phyloP scores from a whole-genome alignment of 257 asterid genomes.

The Solanum peruvianum region DNA sequence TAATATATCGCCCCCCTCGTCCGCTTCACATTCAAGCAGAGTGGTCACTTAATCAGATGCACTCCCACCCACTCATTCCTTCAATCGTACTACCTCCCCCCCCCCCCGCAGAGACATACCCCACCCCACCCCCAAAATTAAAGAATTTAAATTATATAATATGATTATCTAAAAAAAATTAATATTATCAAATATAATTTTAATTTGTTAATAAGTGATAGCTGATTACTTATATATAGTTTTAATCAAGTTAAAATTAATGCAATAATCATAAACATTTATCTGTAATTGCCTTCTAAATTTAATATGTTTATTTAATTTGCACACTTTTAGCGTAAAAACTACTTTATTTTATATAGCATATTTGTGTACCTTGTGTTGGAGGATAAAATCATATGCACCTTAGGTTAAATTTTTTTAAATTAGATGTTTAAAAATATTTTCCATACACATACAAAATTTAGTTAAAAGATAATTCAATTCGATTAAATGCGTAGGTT shows the following conservation, averaged over 20 bases:
- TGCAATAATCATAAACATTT: not conserved
- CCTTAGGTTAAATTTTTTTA: not conserved
- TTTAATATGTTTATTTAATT: not conserved
- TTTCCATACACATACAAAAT: no score
- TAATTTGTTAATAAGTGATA: not conserved
- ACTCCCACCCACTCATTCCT: conserved; percentile 46
- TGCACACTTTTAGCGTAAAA: not conserved
- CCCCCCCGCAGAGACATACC: not conserved
- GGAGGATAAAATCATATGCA: not conserved
- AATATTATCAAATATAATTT: not conserved
- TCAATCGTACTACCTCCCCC: conserved; percentile 13
- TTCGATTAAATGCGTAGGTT: not conserved
- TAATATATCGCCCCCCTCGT: conserved; percentile 61
- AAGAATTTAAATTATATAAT: not conserved
- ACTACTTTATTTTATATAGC: not conserved
- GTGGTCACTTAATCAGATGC: conserved; percentile 10
- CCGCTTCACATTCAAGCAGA: conserved; percentile 37
- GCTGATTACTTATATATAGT: not conserved
- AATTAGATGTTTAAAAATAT: not conserved
- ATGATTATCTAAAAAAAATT: not conserved
- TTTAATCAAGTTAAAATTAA: not conserved
- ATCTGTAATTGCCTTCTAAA: not conserved
- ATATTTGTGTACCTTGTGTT: not conserved
- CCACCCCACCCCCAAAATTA: not conserved
- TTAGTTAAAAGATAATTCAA: not conserved